Evolutionary conservation across 805 yeast genomes (phyloP).

Genomic region (Candida michaelii): DNA sequence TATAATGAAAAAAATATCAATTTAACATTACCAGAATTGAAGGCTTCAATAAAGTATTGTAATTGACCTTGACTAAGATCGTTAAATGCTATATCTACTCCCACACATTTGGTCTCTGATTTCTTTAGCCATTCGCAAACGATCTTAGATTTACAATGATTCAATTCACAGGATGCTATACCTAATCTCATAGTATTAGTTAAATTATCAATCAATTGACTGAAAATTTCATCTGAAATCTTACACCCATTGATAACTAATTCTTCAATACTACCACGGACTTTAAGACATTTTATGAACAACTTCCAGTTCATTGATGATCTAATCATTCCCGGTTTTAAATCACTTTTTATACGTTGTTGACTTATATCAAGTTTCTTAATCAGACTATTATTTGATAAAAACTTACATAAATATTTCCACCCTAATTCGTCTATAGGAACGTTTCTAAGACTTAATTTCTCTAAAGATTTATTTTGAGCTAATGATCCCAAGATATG

Average conservation of each 20-base stretch:
- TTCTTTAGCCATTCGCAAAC: constrained; percentile 50
- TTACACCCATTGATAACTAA: constrained; percentile 59
- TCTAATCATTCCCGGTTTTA: constrained; percentile 36
- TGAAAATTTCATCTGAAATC: constrained; percentile 41
- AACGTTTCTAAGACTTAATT: constrained; percentile 54
- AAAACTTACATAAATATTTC: constrained; percentile 49
- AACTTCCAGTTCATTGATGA: constrained; percentile 55
- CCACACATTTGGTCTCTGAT: constrained; percentile 47
- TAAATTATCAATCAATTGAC: constrained; percentile 43
- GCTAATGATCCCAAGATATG: constrained; percentile 48
- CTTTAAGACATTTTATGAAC: constrained; percentile 41
- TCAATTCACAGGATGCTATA: constrained; percentile 52
- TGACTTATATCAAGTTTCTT: constrained; percentile 58
- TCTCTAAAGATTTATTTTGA: constrained; percentile 45
- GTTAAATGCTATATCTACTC: constrained; percentile 57
- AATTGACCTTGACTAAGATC: constrained; percentile 49
- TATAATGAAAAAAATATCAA: constrained; percentile 53
- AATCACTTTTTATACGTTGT: constrained; percentile 49
- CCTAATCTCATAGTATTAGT: constrained; percentile 51
- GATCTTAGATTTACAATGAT: constrained; percentile 37
- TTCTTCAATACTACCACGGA: constrained; percentile 56
- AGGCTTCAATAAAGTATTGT: constrained; percentile 44
- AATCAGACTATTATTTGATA: constrained; percentile 41
- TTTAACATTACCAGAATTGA: constrained; percentile 32
- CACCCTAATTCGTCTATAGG: constrained; percentile 54